These are phyloP conservation scores for Silybum marianum DNA, from an alignment of 129 eudicot species.

Conservation along the genomic window DNA sequence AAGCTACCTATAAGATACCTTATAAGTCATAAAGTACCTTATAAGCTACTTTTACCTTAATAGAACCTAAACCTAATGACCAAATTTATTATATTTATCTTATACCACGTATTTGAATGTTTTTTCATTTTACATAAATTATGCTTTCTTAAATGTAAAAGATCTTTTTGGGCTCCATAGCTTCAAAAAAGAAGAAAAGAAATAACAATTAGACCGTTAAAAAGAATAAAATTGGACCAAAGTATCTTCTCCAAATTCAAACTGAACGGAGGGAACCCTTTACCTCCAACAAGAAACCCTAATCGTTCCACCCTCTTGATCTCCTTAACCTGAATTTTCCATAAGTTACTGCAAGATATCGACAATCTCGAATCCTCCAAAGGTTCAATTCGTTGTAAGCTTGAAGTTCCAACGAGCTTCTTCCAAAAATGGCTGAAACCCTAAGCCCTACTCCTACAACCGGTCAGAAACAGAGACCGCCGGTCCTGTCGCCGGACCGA, in stretches of 20 bases:
- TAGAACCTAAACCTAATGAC: too few species aligned
- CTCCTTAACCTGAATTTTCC: neutral
- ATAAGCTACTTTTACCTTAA: too few species aligned
- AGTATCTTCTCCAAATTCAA: constrained; percentile 26
- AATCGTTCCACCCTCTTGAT: neutral
- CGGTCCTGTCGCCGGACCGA: constrained; percentile 41
- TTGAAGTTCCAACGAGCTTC: neutral
- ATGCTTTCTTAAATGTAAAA: neutral
- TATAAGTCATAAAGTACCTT: too few species aligned
- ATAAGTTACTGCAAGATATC: neutral
- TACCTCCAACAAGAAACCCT: neutral
- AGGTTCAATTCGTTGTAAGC: constrained; percentile 5
- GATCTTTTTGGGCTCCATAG: too few species aligned
- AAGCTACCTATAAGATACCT: too few species aligned
- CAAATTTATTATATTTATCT: too few species aligned
- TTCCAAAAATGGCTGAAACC: constrained; percentile 28
- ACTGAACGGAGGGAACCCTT: constrained; percentile 30
- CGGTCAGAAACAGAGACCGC: constrained; percentile 25
- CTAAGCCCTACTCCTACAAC: constrained; percentile 39
- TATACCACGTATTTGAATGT: too few species aligned
- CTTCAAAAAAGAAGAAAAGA: too few species aligned
- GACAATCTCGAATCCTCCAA: neutral
- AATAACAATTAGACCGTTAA: neutral
- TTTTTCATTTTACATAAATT: too few species aligned
- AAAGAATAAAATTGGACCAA: neutral